phyloP scores from a whole-genome alignment of 1,284 basidiomycete species.

The Coniferiporia sulphurascens region DNA sequence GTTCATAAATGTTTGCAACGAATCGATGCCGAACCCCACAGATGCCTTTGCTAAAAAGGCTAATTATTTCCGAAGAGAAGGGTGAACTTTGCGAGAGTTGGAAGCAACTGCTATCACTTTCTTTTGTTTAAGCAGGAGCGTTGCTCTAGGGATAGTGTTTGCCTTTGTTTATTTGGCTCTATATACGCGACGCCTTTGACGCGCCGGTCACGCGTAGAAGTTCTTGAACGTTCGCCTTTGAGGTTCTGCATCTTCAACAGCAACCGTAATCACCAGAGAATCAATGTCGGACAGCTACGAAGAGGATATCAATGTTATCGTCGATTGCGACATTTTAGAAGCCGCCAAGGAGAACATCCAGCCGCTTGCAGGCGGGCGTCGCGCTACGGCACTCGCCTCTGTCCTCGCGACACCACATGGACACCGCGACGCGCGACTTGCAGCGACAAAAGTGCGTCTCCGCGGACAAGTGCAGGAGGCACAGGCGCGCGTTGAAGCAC shows the following conservation, averaged over 20 bases:
- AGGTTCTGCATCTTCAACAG: neutral
- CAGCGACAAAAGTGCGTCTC: slow-evolving; percentile 54
- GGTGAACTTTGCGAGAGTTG: no score
- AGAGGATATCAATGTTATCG: slow-evolving; percentile 34
- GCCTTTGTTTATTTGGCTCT: neutral
- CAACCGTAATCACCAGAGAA: neutral
- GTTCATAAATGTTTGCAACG: no score
- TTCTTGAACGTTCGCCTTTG: neutral
- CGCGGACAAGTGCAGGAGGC: slow-evolving; percentile 50
- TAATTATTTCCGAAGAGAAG: no score
- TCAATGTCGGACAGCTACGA: slow-evolving; percentile 5
- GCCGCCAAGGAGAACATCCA: slow-evolving; percentile 81
- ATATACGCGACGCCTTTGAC: neutral
- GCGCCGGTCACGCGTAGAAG: neutral
- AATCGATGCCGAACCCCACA: no score
- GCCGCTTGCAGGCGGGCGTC: slow-evolving; percentile 65
- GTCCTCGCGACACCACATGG: slow-evolving; percentile 70
- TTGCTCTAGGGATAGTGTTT: neutral
- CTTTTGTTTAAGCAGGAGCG: neutral
- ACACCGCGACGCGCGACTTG: slow-evolving; percentile 62
- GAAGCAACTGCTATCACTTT: neutral
- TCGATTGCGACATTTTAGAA: slow-evolving; percentile 76
- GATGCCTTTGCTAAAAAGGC: no score
- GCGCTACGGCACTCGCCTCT: slow-evolving; percentile 67
- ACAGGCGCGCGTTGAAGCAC: slow-evolving; percentile 29